A percentile compares a stretch with the other conserved stretches of the same genome.
phyloP scores from a whole-genome alignment of 2,329 filamentous ascomycete species.

The Colletotrichum paranaense region DNA sequence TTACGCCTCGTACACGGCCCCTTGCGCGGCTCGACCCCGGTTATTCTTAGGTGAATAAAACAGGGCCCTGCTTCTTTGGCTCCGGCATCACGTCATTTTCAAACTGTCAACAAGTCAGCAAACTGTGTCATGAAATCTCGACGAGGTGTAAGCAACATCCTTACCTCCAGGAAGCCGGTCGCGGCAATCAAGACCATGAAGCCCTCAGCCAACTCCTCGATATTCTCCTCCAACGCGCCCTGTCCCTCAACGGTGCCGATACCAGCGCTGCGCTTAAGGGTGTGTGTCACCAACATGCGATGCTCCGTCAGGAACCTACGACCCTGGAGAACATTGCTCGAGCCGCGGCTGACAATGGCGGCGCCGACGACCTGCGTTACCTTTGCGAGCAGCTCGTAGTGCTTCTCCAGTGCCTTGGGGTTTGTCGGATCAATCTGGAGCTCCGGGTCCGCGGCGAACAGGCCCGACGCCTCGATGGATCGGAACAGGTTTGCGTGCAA shows the following conservation, averaged over 20 bases:
- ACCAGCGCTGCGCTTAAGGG: slow-evolving; percentile 89
- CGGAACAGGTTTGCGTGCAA: slow-evolving; percentile 90
- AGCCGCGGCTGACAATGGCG: slow-evolving; percentile 82
- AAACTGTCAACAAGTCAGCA: slow-evolving; percentile 44
- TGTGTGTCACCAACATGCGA: slow-evolving; percentile 83
- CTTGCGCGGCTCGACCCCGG: neutral
- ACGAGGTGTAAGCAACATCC: slow-evolving; percentile 38
- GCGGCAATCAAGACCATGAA: slow-evolving; percentile 86
- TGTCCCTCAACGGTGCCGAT: slow-evolving; percentile 67
- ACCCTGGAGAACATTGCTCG: slow-evolving; percentile 84
- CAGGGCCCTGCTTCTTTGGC: slow-evolving; percentile 45
- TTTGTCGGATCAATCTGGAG: slow-evolving; percentile 83
- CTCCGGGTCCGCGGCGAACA: slow-evolving; percentile 92
- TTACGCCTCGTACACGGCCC: neutral
- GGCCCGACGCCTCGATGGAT: slow-evolving; percentile 80
- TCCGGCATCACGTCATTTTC: slow-evolving; percentile 52
- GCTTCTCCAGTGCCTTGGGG: slow-evolving; percentile 77
- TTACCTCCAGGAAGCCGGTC: slow-evolving; percentile 88
- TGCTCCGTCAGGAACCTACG: slow-evolving; percentile 85
- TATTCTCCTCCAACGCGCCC: slow-evolving; percentile 65
- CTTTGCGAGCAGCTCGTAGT: slow-evolving; percentile 85
- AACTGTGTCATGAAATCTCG: neutral
- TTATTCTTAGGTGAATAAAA: slow-evolving; percentile 52
- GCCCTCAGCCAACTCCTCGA: slow-evolving; percentile 84
- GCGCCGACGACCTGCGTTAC: slow-evolving; percentile 86